Evolutionary conservation across 805 yeast genomes (phyloP), one percentile per base, ranked within the genome.

Genomic region (Cyberlindnera maritima): DNA sequence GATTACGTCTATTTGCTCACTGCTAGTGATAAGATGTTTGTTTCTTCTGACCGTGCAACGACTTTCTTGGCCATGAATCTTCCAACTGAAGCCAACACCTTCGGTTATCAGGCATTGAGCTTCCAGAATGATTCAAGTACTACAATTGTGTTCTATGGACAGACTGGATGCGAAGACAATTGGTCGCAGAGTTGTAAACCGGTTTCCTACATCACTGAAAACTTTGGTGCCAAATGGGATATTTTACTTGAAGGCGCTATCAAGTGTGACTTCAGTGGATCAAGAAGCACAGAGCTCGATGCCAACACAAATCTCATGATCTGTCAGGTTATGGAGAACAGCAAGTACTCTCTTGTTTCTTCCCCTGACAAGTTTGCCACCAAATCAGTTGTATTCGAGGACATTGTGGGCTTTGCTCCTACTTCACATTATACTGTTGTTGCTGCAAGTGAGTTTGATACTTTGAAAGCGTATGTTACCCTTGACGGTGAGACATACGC

Each of bases 401-500:
- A 74, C 35, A 77, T 85, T 37, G 78, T 85, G 33, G 97, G 96
- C 0, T 83, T 80, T 57, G 91, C 95, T 10, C 67, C 80, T 10
- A 81, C 85, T 14, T 83, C 85, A 10, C 81, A 79, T 23, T 92
- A 77, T 58, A 70, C 87, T 18, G 77, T 92, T 33, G 88, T 83
- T 43, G 97, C 96, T 1, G 67, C 78, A 1, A 65, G 76, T 36
- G 69, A 70, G 12, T 80, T 72, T 8, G 71, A 71, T 2, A 69
- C 79, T 3, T 67, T 90, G 45, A 74, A 75, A 40, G 91, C 96
- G 0, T 74, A 71, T 53, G 89, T 89, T 0, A 82, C 97, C 1
- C 76, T 81, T 25, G 96, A 94, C 65, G 99, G 98, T 8, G 49
- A 58, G 6, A 73, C 70, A 3, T 94, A 81, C 70, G 94, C 96